Evolutionary conservation across 106 monocot genomes (phyloP).

Genomic region (Acanthochlamys bracteata): DNA sequence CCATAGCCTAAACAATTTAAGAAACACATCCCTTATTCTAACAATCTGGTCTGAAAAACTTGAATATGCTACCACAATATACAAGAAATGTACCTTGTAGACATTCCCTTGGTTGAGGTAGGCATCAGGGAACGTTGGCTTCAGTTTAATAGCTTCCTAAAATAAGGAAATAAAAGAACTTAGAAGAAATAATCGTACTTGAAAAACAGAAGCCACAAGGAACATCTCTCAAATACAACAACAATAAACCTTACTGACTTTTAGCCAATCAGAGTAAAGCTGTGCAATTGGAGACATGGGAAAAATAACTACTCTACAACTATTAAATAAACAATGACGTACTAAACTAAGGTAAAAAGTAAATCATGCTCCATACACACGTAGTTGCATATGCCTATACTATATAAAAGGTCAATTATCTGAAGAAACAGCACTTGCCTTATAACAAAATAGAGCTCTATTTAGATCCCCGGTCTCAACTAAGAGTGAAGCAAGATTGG

Average conservation of each 20-base stretch:
- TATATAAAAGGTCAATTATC: no score
- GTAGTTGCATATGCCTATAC: no score
- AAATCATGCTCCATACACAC: no score
- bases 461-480: constrained; percentile 84
- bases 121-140: constrained; percentile 82
- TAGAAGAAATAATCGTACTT: not conserved
- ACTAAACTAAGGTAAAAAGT: no score
- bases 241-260: no score
- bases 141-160: constrained; percentile 91
- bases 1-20: constrained; percentile 79
- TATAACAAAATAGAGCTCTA: constrained; percentile 78
- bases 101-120: constrained; percentile 85
- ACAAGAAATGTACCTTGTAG: constrained; percentile 74
- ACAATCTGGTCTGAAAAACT: no score
- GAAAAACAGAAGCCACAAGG: not conserved
- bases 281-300: no score
- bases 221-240: no score
- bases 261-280: no score
- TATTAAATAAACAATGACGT: no score
- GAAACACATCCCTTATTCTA: constrained; percentile 29
- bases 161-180: no score
- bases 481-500: constrained; percentile 84
- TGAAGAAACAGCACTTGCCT: constrained; percentile 23
- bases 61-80: constrained; percentile 9
- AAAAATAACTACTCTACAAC: no score